Evolutionary conservation across 164 flowering plant species (phyloP).

Genomic region (Echeveria elegans): DNA sequence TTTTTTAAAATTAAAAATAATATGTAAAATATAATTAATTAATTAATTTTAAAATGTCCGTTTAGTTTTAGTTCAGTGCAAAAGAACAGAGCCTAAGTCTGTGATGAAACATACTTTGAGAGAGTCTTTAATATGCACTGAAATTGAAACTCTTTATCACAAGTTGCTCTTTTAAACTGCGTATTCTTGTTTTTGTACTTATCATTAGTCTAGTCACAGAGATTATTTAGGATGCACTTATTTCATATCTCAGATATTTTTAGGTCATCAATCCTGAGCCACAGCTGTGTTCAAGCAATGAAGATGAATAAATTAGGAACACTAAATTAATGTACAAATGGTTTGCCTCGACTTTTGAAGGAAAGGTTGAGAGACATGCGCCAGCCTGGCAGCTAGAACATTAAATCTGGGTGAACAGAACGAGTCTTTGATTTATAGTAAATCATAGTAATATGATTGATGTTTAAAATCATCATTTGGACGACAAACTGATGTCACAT

Average conservation of each 20-base stretch:
- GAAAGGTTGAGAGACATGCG: background rate
- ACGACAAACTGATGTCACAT: background rate
- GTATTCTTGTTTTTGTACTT: background rate
- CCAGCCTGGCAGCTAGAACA: conserved; percentile 1
- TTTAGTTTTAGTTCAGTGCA: no score
- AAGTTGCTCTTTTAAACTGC: background rate
- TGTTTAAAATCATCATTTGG: background rate
- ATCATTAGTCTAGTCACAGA: background rate
- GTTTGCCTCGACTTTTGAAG: background rate
- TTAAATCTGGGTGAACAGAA: background rate
- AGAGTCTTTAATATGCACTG: background rate
- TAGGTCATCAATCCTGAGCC: background rate
- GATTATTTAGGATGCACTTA: background rate
- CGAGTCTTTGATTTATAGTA: conserved; percentile 5
- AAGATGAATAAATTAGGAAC: background rate
- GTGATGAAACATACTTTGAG: background rate
- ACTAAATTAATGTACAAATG: background rate
- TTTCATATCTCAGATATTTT: background rate
- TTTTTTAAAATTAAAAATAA: no score
- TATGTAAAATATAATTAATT: no score
- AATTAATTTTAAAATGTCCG: no score
- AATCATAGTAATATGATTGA: background rate
- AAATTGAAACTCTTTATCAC: background rate
- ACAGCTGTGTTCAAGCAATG: background rate
- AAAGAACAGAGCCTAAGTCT: no score